Conservation (phyloP, 2,329 filamentous ascomycete species). For the Penicillium sp. region DNA sequence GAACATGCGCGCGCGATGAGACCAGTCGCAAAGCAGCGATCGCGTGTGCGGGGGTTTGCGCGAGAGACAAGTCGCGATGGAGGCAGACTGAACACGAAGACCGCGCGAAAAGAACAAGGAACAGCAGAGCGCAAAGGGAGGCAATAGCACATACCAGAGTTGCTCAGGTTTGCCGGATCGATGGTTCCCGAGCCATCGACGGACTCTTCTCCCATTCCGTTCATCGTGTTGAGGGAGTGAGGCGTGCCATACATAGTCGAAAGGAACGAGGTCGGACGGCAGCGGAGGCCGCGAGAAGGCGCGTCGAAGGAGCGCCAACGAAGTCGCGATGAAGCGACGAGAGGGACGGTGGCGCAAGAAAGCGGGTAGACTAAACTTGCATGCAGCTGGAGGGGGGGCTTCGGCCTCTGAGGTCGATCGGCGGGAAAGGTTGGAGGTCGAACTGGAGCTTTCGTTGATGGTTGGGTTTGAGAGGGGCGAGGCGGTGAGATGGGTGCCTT, state of each 20-base stretch:
- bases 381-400: slow-evolving; percentile 28
- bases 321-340: slow-evolving; percentile 19
- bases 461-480: slow-evolving; percentile 32
- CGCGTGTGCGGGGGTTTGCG: slow-evolving; percentile 2
- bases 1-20: background rate
- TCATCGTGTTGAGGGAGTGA: slow-evolving; percentile 64
- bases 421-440: slow-evolving; percentile 33
- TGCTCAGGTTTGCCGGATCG: slow-evolving; percentile 85
- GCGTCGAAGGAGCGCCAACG: slow-evolving; percentile 36
- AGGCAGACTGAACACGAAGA: slow-evolving; percentile 11
- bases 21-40: background rate
- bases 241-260: slow-evolving; percentile 53
- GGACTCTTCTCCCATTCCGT: slow-evolving; percentile 58
- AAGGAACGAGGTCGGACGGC: slow-evolving; percentile 27
- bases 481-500: slow-evolving; percentile 29
- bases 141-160: slow-evolving; percentile 66
- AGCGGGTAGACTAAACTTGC: slow-evolving; percentile 29
- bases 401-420: slow-evolving; percentile 30
- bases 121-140: slow-evolving; percentile 3
- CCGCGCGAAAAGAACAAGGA: slow-evolving; percentile 12
- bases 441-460: slow-evolving; percentile 27
- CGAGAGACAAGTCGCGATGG: slow-evolving; percentile 19
- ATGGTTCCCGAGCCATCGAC: slow-evolving; percentile 84
- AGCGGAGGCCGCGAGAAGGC: slow-evolving; percentile 35
- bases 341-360: slow-evolving; percentile 24